Evolutionary conservation across 2,329 filamentous ascomycete genomes (phyloP).

Genomic region (Phoma sp.): DNA sequence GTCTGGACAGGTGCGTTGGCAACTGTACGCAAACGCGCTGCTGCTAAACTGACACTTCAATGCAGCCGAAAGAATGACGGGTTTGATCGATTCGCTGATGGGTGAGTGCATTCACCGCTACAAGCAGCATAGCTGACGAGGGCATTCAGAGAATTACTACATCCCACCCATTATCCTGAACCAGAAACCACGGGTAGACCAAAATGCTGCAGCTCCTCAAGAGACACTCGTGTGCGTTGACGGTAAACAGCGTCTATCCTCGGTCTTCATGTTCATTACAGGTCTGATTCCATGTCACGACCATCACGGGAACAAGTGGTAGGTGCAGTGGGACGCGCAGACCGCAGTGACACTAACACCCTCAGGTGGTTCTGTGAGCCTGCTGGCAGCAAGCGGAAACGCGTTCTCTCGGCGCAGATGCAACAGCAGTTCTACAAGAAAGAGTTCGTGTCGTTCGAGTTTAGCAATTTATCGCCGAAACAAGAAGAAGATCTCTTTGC

Average conservation of each 20-base stretch:
- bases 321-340: slow-evolving; percentile 9
- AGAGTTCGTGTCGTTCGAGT: slow-evolving; percentile 54
- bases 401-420: slow-evolving; percentile 44
- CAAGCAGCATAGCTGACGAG: neutral
- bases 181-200: slow-evolving; percentile 25
- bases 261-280: slow-evolving; percentile 53
- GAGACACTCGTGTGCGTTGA: slow-evolving; percentile 52
- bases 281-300: slow-evolving; percentile 55
- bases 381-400: slow-evolving; percentile 19
- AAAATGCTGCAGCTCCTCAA: slow-evolving; percentile 19
- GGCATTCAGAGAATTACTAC: slow-evolving; percentile 47
- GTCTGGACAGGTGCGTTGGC: slow-evolving; percentile 49
- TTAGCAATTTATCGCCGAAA: slow-evolving; percentile 45
- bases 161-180: slow-evolving; percentile 59
- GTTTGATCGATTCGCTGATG: slow-evolving; percentile 45
- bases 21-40: neutral
- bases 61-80: slow-evolving; percentile 42
- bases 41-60: neutral
- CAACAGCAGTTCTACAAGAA: slow-evolving; percentile 50
- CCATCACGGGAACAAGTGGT: slow-evolving; percentile 52
- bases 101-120: slow-evolving; percentile 21
- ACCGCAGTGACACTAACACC: slow-evolving; percentile 8
- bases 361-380: slow-evolving; percentile 35
- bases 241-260: slow-evolving; percentile 58
- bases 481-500: slow-evolving; percentile 59